These are phyloP conservation scores for Phialophora expanda DNA, from an alignment of 2,329 filamentous ascomycete genomes.

Conservation along the genomic window DNA sequence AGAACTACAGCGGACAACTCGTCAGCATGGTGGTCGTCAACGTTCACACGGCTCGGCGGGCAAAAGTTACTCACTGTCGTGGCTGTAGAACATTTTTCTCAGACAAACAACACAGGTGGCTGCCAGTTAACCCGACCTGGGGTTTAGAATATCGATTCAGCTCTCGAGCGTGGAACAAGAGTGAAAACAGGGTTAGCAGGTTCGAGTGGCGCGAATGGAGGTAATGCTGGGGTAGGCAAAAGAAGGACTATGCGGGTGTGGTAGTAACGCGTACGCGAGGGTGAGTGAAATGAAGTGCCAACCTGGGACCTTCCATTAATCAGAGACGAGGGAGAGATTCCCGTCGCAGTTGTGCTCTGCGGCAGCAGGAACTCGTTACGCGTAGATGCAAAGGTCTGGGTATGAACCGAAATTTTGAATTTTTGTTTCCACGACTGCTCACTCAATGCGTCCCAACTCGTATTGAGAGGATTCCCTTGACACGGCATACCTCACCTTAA, in stretches of 20 bases:
- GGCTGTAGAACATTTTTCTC: constrained; percentile 83
- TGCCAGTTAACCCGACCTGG: not conserved
- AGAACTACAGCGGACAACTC: constrained; percentile 63
- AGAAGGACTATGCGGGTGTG: not conserved
- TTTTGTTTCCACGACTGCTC: not conserved
- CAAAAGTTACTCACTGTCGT: constrained; percentile 72
- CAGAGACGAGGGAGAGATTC: not conserved
- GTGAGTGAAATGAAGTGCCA: not conserved
- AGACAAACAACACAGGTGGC: not conserved
- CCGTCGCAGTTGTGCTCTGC: not conserved
- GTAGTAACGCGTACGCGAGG: not conserved
- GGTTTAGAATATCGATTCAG: not conserved
- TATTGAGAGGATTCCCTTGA: not conserved
- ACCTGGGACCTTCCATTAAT: not conserved
- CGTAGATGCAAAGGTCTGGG: not conserved
- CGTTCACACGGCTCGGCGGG: too few species aligned
- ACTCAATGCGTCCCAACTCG: not conserved
- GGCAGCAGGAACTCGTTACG: not conserved
- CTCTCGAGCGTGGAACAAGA: not conserved
- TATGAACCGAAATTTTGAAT: not conserved
- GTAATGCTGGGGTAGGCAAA: not conserved
- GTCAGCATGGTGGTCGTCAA: constrained; percentile 1
- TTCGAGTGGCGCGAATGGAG: not conserved
- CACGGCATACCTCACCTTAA: not conserved
- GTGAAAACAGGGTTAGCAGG: not conserved